Evolutionary conservation across 2,329 filamentous ascomycete genomes (phyloP).

Genomic region (Colletotrichum sublineola): DNA sequence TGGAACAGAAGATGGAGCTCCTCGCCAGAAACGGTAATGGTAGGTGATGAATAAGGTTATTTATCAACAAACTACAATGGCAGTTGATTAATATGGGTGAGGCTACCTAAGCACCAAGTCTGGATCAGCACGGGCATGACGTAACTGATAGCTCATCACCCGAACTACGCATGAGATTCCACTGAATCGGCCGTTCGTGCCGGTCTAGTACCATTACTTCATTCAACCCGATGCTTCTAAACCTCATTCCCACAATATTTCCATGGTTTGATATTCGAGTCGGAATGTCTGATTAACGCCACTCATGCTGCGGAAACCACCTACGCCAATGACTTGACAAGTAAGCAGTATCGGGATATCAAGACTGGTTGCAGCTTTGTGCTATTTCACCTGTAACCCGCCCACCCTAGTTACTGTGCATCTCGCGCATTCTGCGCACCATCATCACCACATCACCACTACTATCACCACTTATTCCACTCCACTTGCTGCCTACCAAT

Average conservation of each 20-base stretch:
- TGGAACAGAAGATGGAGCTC: neutral
- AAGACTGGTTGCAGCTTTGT: neutral
- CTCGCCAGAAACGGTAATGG: rapidly evolving
- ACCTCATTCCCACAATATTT: neutral
- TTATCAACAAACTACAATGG: neutral
- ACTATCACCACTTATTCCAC: no score
- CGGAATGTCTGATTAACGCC: neutral
- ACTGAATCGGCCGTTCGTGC: slow-evolving; percentile 4
- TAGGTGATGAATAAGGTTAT: no score
- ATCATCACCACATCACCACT: no score
- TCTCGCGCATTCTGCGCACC: no score
- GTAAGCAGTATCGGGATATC: neutral
- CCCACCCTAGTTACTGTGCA: no score
- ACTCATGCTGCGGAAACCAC: neutral
- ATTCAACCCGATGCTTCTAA: neutral
- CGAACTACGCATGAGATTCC: slow-evolving; percentile 30
- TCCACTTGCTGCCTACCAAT: no score
- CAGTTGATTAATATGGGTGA: no score
- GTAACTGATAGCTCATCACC: slow-evolving; percentile 29
- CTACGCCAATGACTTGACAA: neutral
- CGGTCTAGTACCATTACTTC: neutral
- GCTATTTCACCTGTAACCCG: neutral
- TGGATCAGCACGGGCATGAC: slow-evolving; percentile 25
- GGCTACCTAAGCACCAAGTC: neutral
- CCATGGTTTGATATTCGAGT: neutral